Evolutionary conservation across 1,284 basidiomycete species (phyloP).

Genomic region (Volvariella surrecta): DNA sequence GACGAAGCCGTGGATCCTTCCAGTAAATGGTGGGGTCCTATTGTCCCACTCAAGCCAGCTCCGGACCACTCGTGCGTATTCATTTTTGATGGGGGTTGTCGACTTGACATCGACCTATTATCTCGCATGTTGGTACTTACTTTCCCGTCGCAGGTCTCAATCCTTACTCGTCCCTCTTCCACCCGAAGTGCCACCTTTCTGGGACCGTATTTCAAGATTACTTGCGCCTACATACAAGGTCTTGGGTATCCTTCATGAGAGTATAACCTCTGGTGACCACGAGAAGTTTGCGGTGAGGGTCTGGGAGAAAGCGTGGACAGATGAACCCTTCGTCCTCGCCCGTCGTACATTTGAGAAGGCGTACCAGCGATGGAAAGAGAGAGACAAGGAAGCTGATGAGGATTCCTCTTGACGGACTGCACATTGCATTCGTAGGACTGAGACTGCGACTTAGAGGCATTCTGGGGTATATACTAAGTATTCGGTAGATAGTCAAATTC

Average conservation of each 20-base stretch:
- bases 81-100: constrained; percentile 2
- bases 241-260: constrained; percentile 38
- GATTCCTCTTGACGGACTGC: constrained; percentile 20
- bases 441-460: too few relatives aligned
- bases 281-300: constrained; percentile 37
- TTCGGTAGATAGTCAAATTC: too few relatives aligned
- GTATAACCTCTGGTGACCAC: constrained; percentile 41
- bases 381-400: constrained; percentile 31
- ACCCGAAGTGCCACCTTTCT: constrained; percentile 34
- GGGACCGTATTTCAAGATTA: constrained; percentile 36
- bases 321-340: constrained; percentile 45
- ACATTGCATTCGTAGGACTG: not conserved
- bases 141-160: too few relatives aligned
- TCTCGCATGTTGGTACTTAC: too few relatives aligned
- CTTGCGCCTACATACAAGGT: constrained; percentile 40
- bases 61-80: constrained; percentile 28
- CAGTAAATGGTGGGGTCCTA: constrained; percentile 28
- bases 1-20: constrained; percentile 13
- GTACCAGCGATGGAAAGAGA: constrained; percentile 41
- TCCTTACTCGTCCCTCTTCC: constrained; percentile 33
- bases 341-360: constrained; percentile 34
- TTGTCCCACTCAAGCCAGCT: constrained; percentile 27
- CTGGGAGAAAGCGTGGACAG: constrained; percentile 46
- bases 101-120: constrained; percentile 3
- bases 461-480: too few relatives aligned